Evolutionary conservation across 2,329 filamentous ascomycete genomes (phyloP), one percentile per base, ranked within the genome.

Genomic region (Thielaviopsis euricoi): DNA sequence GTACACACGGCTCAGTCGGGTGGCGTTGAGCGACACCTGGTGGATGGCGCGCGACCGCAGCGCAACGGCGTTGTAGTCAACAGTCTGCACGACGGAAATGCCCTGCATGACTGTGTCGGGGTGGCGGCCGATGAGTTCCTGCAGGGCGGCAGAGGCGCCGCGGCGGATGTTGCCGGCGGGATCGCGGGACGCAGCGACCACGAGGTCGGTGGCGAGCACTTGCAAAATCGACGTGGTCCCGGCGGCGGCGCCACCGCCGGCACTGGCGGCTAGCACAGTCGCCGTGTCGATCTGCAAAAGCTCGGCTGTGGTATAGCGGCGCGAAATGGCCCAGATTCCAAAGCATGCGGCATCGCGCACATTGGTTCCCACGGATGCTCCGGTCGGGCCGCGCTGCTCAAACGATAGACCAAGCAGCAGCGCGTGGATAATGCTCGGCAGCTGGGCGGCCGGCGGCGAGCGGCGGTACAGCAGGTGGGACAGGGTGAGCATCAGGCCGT

Each of bases 281-380:
- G 73, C 62, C 1, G 73, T 73, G 1, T 80, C 73, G 1, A 94
- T 78, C 0, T 74, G 74, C 12, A 85, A 74, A 6, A 97, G 76
- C 68, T 97, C 91, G 0, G 74, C 66, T 0, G 89, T 95, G 1
- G 81, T 83, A 65, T 97, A 98, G 57, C 91, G 84, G 58, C 93
- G 80, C 22, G 91, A 88, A 7, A 97, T 69, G 1, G 90, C 86
- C 93, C 93, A 98, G 23, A 97, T 85, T 6, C 93, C 93, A 67
- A 97, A 98, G 67, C 90, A 96, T 2, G 93, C 89, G 13, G 93
- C 91, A 71, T 98, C 93, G 52, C 93, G 82, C 17, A 98, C 90
- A 64, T 94, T 95, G 1, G 87, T 85, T 1, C 93, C 93, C 12
- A 91, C 76, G 2, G 88, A 90, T 13, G 79, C 82, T n/a, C 93